Percentiles rank a stretch among this genome's conserved stretches.
phyloP scores from a whole-genome alignment of 2,329 filamentous ascomycete species.

The Fusarium mundagurra region DNA sequence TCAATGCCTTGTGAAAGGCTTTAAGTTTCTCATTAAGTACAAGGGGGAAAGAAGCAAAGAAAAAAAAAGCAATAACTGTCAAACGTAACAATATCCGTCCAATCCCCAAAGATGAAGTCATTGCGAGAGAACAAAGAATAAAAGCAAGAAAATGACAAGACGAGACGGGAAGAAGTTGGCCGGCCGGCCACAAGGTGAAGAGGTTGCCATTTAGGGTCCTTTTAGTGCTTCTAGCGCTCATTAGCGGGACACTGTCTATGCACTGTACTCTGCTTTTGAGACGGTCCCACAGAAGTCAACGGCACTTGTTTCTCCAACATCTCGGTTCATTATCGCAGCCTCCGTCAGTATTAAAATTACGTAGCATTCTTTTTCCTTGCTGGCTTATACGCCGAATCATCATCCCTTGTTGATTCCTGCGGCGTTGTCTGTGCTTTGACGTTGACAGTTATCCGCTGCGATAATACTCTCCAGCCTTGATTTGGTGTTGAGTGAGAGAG shows the following conservation, averaged over 20 bases:
- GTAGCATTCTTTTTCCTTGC: conserved; percentile 33
- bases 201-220: conserved; percentile 12
- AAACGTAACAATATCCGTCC: not conserved
- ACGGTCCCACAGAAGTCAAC: conserved; percentile 29
- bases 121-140: not conserved
- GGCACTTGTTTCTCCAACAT: conserved; percentile 42
- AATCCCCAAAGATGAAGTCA: conserved; percentile 17
- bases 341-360: conserved; percentile 28
- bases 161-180: conserved; percentile 12
- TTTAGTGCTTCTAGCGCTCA: conserved; percentile 10
- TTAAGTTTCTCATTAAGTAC: not conserved
- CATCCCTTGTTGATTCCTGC: conserved; percentile 10
- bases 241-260: conserved; percentile 30
- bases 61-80: not conserved
- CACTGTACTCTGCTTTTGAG: conserved; percentile 30
- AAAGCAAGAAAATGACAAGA: not conserved
- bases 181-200: conserved; percentile 5
- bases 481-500: not conserved
- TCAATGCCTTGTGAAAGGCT: conserved; percentile 10
- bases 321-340: conserved; percentile 34
- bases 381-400: not conserved
- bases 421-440: not conserved
- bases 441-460: not conserved
- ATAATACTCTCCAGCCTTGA: not conserved
- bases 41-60: not conserved